Evolutionary conservation across 345 rosid species (phyloP), one percentile per base, ranked within the genome.

Genomic region (Acer campestre): DNA sequence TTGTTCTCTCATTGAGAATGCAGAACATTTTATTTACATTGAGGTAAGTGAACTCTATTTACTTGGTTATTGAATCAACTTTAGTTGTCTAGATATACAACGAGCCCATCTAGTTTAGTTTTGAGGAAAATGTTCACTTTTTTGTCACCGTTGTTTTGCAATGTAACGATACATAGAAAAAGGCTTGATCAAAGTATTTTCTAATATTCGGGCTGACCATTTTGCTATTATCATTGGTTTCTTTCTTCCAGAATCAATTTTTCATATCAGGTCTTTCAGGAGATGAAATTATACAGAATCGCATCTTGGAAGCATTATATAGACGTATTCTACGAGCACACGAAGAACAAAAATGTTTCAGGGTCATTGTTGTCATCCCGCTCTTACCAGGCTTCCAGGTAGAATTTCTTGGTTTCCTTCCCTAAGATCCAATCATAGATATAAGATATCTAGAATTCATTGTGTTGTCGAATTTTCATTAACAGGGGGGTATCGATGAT

Each of bases 341-440:
- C 76, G 85, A 91, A 76, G 97, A 92, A 80, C 71, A 86, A 27
- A 88, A 83, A 63, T 80, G 88, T 75, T 93, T 95, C 71, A 86
- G 97, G 51, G 94, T 89, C 18, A 88, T 95, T 78, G 51, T 95
- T 73, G 91, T 93, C 83, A 70, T 93, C 77, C 99, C 99, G 1
- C 96, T 95, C 78, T 78, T 90, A 73, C 97, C 99, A 74, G 99
- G 99, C 63, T 95, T 95, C 88, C 98, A 95, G 96, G 98, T 94
- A 74, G 23, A 22, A 27, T 44, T 53, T 51, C 46, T 42, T 46
- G 10, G 31, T 67, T 22, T 72, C 10, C 40, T 63, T 40, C 46
- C 61, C 55, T 46, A 56, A 40, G 7, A 65, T 56, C 66, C 48
- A 11, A 27, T 49, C 73, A 55, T 9, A 49, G 67, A 22, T 10